phyloP scores from a whole-genome alignment of 352 stramenopile species.

The Globisporangium ultimum region DNA sequence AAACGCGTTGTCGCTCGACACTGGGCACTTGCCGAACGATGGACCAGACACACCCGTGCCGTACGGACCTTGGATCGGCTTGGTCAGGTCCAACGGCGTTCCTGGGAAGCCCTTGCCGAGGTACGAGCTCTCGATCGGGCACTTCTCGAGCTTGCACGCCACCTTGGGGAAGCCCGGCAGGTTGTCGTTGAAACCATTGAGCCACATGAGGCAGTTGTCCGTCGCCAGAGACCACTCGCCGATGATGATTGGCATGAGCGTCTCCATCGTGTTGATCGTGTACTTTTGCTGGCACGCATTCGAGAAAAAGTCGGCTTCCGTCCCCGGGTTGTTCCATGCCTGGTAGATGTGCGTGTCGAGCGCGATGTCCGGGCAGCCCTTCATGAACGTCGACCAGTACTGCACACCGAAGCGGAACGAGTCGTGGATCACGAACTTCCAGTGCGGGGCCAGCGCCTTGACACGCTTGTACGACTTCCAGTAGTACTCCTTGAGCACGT shows the following conservation, averaged over 20 bases:
- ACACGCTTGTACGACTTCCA: conserved; percentile 95
- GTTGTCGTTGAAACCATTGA: conserved; percentile 89
- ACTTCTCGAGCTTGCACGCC: conserved; percentile 86
- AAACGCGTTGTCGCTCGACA: conserved; percentile 81
- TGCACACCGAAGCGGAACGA: conserved; percentile 90
- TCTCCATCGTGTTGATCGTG: conserved; percentile 88
- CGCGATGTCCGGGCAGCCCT: conserved; percentile 88
- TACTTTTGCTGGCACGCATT: conserved; percentile 91
- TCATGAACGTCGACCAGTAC: conserved; percentile 75
- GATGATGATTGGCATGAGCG: conserved; percentile 92
- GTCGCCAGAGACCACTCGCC: conserved; percentile 93
- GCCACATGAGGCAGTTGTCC: conserved; percentile 83
- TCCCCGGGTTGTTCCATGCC: conserved; percentile 69
- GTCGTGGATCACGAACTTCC: conserved; percentile 96
- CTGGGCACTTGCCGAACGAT: conserved; percentile 85
- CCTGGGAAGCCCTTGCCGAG: conserved; percentile 86
- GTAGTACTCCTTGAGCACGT: conserved; percentile 94
- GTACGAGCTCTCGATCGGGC: conserved; percentile 82
- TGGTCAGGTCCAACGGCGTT: conserved; percentile 84
- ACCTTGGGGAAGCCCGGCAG: conserved; percentile 91
- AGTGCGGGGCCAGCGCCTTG: conserved; percentile 89
- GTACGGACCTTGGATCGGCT: conserved; percentile 85
- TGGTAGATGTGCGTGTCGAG: conserved; percentile 97
- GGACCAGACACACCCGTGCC: conserved; percentile 80
- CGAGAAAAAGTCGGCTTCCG: conserved; percentile 80